Evolutionary conservation across 805 yeast species (phyloP).

Genomic region (Maudiozyma turicensis): DNA sequence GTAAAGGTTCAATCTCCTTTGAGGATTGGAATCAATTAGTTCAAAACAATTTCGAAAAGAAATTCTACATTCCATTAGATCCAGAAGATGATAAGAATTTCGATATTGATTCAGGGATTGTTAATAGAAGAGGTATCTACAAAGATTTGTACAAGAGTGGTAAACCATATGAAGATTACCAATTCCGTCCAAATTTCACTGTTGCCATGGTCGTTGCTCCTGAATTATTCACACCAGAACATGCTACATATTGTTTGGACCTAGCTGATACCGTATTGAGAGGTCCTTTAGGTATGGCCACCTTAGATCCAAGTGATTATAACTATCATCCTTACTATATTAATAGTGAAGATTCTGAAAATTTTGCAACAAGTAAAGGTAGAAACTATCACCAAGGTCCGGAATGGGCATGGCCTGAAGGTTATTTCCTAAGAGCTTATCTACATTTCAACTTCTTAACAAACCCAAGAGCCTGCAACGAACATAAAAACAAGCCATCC

Average conservation of each 20-base stretch:
- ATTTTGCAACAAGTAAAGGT: conserved; percentile 90
- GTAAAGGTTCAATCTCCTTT: conserved; percentile 41
- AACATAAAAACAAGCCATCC: conserved; percentile 32
- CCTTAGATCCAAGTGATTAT: conserved; percentile 86
- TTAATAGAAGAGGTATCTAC: conserved; percentile 89
- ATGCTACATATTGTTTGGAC: conserved; percentile 56
- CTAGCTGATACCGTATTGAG: conserved; percentile 65
- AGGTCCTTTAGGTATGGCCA: conserved; percentile 87
- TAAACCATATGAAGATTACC: conserved; percentile 88
- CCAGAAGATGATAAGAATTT: conserved; percentile 50
- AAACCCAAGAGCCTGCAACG: conserved; percentile 30
- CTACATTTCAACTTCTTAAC: conserved; percentile 40
- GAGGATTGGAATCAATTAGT: conserved; percentile 64
- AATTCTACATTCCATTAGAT: conserved; percentile 65
- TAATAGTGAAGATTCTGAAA: conserved; percentile 70
- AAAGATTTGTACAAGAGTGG: conserved; percentile 78
- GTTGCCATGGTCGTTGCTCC: conserved; percentile 95
- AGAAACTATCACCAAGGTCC: conserved; percentile 98
- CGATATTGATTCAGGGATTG: conserved; percentile 51
- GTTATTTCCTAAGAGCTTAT: conserved; percentile 78
- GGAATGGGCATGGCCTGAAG: conserved; percentile 93
- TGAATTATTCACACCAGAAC: conserved; percentile 59
- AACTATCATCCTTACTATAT: conserved; percentile 85
- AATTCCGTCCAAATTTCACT: conserved; percentile 82
- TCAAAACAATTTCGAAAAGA: conserved; percentile 65